Conservation (phyloP, 306 rosid genomes). For the Vigna nakashimae region DNA sequence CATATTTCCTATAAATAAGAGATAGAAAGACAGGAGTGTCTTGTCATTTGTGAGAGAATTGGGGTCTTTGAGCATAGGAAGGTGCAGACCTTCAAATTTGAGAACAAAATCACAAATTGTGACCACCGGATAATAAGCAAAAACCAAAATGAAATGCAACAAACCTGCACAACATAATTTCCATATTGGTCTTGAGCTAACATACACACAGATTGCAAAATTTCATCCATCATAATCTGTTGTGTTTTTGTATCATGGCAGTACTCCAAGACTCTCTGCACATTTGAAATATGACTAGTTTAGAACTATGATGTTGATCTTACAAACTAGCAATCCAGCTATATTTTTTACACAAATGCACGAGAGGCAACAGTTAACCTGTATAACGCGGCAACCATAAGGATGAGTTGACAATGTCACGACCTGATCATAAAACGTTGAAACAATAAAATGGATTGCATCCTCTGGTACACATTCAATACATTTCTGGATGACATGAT, state of each 20-base stretch:
- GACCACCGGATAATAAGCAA: background rate
- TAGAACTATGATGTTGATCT: constrained; percentile 30
- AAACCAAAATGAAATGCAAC: constrained; percentile 44
- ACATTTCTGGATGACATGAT: constrained; percentile 95
- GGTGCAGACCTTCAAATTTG: background rate
- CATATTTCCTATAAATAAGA: background rate
- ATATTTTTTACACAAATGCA: constrained; percentile 24
- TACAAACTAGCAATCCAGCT: constrained; percentile 6
- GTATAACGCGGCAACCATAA: constrained; percentile 96
- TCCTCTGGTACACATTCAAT: constrained; percentile 97
- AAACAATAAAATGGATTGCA: constrained; percentile 76
- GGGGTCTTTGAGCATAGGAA: background rate
- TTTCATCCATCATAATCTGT: constrained; percentile 95
- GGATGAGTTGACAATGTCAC: constrained; percentile 95
- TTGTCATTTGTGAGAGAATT: background rate
- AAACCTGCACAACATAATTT: constrained; percentile 96
- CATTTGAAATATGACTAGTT: constrained; percentile 35
- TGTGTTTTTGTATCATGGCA: constrained; percentile 82
- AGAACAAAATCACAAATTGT: constrained; percentile 33
- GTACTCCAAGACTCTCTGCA: constrained; percentile 92
- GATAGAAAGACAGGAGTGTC: background rate
- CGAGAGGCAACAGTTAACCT: constrained; percentile 55
- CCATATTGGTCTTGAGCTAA: constrained; percentile 97
- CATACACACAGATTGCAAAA: constrained; percentile 90
- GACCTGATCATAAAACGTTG: constrained; percentile 89